Conservation (phyloP, 805 yeast genomes). For the Saccharomyces kudriavzevii region DNA sequence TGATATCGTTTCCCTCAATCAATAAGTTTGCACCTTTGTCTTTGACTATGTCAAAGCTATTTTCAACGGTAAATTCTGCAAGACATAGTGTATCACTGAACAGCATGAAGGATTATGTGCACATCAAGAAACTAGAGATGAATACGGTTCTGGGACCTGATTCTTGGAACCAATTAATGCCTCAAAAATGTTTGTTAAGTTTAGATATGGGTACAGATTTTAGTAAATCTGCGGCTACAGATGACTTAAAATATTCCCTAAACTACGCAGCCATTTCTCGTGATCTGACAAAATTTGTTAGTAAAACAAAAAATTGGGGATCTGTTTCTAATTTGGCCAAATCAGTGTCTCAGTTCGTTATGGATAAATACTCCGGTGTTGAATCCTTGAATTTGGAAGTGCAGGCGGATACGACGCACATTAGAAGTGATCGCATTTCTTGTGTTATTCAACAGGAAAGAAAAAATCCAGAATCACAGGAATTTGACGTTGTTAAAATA, state of each 20-base stretch:
- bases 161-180: conserved; percentile 60
- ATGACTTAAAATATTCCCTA: conserved; percentile 72
- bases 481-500: conserved; percentile 31
- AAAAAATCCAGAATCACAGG: background rate
- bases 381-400: conserved; percentile 14
- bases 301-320: conserved; percentile 28
- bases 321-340: conserved; percentile 37
- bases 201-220: conserved; percentile 60
- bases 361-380: conserved; percentile 27
- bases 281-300: conserved; percentile 47
- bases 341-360: conserved; percentile 37
- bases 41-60: background rate
- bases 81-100: background rate
- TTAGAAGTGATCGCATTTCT: conserved; percentile 27
- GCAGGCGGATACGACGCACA: conserved; percentile 21
- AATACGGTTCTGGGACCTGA: conserved; percentile 64
- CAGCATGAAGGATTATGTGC: conserved; percentile 21
- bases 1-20: background rate
- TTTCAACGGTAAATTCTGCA: background rate
- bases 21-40: background rate
- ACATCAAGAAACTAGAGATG: conserved; percentile 50
- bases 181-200: conserved; percentile 59
- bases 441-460: conserved; percentile 5
- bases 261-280: conserved; percentile 82
- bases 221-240: conserved; percentile 64